Evolutionary conservation across 352 stramenopile genomes (phyloP).

Genomic region (Globisporangium canariense): DNA sequence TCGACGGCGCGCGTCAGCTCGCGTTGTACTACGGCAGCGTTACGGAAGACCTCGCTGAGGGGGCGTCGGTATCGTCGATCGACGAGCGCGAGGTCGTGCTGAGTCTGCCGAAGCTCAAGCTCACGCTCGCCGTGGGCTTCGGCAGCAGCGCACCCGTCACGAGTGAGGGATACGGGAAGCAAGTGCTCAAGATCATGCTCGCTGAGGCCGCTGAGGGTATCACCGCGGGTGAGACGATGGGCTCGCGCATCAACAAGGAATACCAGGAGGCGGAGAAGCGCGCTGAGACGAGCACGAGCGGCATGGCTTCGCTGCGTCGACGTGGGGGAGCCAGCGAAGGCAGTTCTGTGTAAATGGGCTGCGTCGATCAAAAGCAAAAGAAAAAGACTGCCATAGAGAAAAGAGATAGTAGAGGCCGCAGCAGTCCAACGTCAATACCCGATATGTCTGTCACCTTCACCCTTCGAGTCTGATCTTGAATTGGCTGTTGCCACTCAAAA

Average conservation of each 20-base stretch:
- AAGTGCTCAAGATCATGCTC: constrained; percentile 70
- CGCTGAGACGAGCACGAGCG: constrained; percentile 16
- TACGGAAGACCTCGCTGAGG: constrained; percentile 66
- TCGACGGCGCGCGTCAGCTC: constrained; percentile 70
- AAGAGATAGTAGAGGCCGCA: not conserved
- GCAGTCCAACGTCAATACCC: not conserved
- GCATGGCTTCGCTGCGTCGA: constrained; percentile 40
- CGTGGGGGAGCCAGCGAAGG: constrained; percentile 16
- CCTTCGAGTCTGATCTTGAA: not conserved
- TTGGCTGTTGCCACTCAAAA: not conserved
- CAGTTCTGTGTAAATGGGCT: not conserved
- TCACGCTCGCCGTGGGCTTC: constrained; percentile 83
- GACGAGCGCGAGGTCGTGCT: constrained; percentile 80
- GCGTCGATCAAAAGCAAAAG: too few relatives aligned
- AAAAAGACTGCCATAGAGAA: not conserved
- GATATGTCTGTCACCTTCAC: not conserved
- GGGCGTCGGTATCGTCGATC: constrained; percentile 61
- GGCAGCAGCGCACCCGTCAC: constrained; percentile 69
- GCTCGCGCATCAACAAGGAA: constrained; percentile 66
- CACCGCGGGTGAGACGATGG: constrained; percentile 69
- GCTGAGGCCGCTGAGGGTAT: constrained; percentile 57
- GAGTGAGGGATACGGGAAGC: constrained; percentile 64
- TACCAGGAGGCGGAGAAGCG: constrained; percentile 50
- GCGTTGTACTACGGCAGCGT: constrained; percentile 84
- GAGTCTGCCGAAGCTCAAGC: constrained; percentile 75